phyloP scores from a whole-genome alignment of 768 basidiomycete genomes.

The Suillus bovinus region DNA sequence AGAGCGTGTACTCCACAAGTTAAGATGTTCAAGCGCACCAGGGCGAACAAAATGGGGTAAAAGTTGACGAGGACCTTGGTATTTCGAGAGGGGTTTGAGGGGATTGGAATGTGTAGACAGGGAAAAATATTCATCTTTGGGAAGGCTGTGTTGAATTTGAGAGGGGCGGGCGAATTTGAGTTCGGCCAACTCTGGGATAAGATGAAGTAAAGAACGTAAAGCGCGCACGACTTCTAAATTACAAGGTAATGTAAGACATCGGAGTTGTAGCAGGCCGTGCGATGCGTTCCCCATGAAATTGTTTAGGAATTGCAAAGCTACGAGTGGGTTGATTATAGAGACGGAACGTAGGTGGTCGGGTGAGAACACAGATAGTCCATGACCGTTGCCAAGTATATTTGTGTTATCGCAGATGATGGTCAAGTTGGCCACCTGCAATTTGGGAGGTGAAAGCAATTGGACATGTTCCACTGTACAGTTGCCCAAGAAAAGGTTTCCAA shows the following conservation, averaged over 20 bases:
- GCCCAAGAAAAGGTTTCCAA: constrained; percentile 1
- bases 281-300: neutral
- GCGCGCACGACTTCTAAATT: constrained; percentile 3
- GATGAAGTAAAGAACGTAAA: constrained; percentile 2
- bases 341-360: constrained; percentile 9
- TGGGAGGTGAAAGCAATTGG: neutral
- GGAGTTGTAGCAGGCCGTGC: neutral
- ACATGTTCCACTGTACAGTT: constrained; percentile 7
- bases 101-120: neutral
- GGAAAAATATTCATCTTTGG: neutral
- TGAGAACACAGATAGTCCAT: constrained; percentile 6
- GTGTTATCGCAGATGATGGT: constrained; percentile 2
- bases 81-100: constrained; percentile 3
- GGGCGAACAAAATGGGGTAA: constrained; percentile 8
- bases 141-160: neutral
- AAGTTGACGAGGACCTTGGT: constrained; percentile 12
- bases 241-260: constrained; percentile 9
- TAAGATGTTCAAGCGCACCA: constrained; percentile 2
- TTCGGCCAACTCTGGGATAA: constrained; percentile 7
- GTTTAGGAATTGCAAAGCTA: neutral
- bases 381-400: neutral
- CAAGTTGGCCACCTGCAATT: constrained; percentile 1
- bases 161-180: constrained; percentile 7
- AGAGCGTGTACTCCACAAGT: constrained; percentile 3
- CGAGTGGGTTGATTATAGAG: neutral